These are phyloP conservation scores for Amylostereum areolatum DNA, from an alignment of 1,284 basidiomycete species.

Conservation along the genomic window DNA sequence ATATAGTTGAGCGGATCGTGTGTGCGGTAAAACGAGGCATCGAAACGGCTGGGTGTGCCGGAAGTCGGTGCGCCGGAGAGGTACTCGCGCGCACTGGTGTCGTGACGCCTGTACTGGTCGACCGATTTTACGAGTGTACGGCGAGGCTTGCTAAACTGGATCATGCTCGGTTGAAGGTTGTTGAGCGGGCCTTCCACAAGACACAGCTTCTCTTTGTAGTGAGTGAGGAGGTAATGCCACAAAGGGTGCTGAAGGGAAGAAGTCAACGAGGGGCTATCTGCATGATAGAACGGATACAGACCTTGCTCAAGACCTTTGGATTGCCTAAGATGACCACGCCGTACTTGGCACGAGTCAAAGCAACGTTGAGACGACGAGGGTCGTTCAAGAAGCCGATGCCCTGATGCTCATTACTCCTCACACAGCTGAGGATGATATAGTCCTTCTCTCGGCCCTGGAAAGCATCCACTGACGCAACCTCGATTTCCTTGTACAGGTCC, in stretches of 20 bases:
- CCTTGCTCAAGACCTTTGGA: constrained; percentile 98
- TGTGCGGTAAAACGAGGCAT: constrained; percentile 90
- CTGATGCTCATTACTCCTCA: constrained; percentile 99
- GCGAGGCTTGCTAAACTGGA: constrained; percentile 95
- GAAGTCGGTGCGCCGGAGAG: constrained; percentile 49
- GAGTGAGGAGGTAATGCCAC: constrained; percentile 97
- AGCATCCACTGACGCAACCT: constrained; percentile 97
- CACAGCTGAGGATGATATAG: constrained; percentile 98
- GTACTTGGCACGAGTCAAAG: constrained; percentile 95
- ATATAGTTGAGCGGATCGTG: constrained; percentile 94
- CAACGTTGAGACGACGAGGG: constrained; percentile 94
- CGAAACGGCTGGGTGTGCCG: constrained; percentile 87
- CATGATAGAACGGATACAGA: constrained; percentile 29
- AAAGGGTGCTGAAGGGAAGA: constrained; percentile 73
- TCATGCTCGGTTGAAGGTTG: constrained; percentile 97
- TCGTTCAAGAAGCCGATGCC: constrained; percentile 99
- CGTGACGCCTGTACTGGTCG: constrained; percentile 88
- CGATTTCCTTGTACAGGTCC: constrained; percentile 98
- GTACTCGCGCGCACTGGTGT: constrained; percentile 78
- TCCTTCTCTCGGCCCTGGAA: constrained; percentile 99
- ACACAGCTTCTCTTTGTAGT: constrained; percentile 94
- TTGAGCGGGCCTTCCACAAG: constrained; percentile 96
- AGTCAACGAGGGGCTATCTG: constrained; percentile 9
- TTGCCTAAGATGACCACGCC: constrained; percentile 98
- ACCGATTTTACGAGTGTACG: constrained; percentile 80